Base-by-base conservation (phyloP, 129 eudicot genomes). In the Flaveria ramosissima region DNA sequence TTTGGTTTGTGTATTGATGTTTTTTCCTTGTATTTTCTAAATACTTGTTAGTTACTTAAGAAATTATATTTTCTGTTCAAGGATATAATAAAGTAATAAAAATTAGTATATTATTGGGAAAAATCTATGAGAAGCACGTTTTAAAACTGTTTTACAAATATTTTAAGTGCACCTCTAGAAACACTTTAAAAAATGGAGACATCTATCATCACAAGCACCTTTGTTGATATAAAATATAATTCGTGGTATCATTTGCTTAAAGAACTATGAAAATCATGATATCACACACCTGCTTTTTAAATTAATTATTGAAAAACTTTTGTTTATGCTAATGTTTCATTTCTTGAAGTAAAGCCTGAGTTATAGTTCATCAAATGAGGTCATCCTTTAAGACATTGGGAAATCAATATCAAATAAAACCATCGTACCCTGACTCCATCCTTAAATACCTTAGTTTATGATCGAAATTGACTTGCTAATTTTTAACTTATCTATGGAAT, bases 41-140 rank as follows among this genome's bases (percentile, higher is more conserved):
- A 4, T 48, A 48, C 48, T 48, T 48, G 16, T 48, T 48, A 48
- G n/a, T 48, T 13, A 2, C 14, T 2, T 48, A 11, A 48, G 13
- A 48, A 14, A 12, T 48, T 53, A 6, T 16, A 16, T 52, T 52
- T 15, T n/a, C 11, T 68, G 9, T 24, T 24, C 27, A 11, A 14
- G 3, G 8, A 62, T 9, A 1, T 67, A 17, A 45, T 43, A 39
- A 5, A 20, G 2, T 59, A 43, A 23, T 45, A 5, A 13, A 45
- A 19, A 50, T 4, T 16, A 60, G 71, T 61, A 71, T n/a, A 60
- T 26, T 75, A 77, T 56, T 69, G 32, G 24, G 36, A 56, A n/a
- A 48, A 23, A 57, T 70, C 23, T 57, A 43, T 43, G 16, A 43
- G 62, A 46, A 43, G 71, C 82, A 78, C 82, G 82, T 78, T 78